A percentile compares a stretch with the other conserved stretches of the same genome.
Evolutionary conservation across 257 asterid genomes (phyloP).

Genomic region (Penstemon davidsonii): DNA sequence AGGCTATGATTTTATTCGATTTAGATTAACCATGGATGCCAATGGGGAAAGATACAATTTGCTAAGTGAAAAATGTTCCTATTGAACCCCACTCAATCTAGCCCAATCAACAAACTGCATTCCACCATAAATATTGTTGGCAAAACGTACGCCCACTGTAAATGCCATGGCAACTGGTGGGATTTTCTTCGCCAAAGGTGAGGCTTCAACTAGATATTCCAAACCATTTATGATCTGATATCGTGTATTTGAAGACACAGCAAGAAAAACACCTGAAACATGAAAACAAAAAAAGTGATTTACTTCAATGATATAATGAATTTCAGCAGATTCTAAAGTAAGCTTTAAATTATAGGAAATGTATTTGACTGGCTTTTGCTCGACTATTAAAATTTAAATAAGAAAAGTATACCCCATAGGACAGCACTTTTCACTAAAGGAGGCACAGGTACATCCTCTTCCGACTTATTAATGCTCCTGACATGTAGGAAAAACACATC

Average conservation of each 20-base stretch:
- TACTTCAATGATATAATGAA: background rate
- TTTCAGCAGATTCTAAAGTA: constrained; percentile 5
- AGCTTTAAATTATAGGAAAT: background rate
- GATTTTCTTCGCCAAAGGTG: constrained; percentile 62
- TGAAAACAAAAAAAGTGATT: constrained; percentile 2
- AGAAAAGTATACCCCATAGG: constrained; percentile 67
- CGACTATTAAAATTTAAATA: too few relatives aligned
- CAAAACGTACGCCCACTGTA: constrained; percentile 81
- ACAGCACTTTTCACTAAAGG: constrained; percentile 86
- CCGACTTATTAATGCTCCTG: constrained; percentile 86
- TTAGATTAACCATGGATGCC: background rate
- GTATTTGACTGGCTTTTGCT: too few relatives aligned
- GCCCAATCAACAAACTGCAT: constrained; percentile 99
- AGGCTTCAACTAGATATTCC: constrained; percentile 70
- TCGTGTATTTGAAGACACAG: constrained; percentile 83
- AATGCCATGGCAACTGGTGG: constrained; percentile 86
- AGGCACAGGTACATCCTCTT: constrained; percentile 89
- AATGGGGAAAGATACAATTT: background rate
- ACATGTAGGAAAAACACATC: constrained; percentile 13
- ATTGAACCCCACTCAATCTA: constrained; percentile 81
- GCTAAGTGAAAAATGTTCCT: constrained; percentile 1
- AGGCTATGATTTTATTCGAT: background rate
- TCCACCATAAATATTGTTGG: constrained; percentile 86
- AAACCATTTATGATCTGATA: constrained; percentile 86
- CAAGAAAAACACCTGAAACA: constrained; percentile 73